Evolutionary conservation across 371 early-diverging fungal genomes (phyloP), one percentile per base, ranked within the genome.

Genomic region (Homolaphlyctis polyrhiza): DNA sequence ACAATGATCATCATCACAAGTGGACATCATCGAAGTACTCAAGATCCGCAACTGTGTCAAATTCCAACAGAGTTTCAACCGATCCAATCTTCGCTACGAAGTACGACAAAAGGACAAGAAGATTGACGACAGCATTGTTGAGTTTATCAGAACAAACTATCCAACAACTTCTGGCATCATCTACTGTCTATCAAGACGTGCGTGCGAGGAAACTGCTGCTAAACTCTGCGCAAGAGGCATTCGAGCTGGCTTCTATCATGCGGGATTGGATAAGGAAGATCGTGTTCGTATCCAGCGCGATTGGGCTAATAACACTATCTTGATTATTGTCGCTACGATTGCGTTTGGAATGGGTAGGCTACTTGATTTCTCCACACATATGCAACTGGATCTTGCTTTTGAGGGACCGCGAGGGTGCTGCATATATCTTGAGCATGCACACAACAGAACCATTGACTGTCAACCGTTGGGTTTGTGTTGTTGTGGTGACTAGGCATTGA

Each of bases 111-210:
- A 75, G 54, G 55, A 48, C 25, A 8, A 18, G 16, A 61, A 62
- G 28, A 30, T 16, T 32, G 66, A 72, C 45, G 72, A 76, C 48
- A 64, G 96, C 50, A 96, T 99, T 29, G 74, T 84, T 25, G 79
- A 83, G 0, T 87, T 96, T 52, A 91, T 99, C 28, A 69, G 76
- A 0, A 74, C 84, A 16, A 66, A 87, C 23, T 92, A 86, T 71
- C 78, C 83, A 0, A 79, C 77, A 16, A 74, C 89, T 61, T 92
- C 88, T n/a, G 99, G 99, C 0, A 99, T 99, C 68, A 93, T 99
- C 35, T 99, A 99, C 74, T 99, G 99, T 73, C 78, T 79, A 0
- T 89, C 95, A 6, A 87, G 91, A 65, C 79, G 81, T 21, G 85
- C 87, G 30, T 98, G 99, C 74, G 99, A 99, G 76, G 85, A 88